Evolutionary conservation across 208 protist species (phyloP).

Genomic region (Trypanosoma avium): DNA sequence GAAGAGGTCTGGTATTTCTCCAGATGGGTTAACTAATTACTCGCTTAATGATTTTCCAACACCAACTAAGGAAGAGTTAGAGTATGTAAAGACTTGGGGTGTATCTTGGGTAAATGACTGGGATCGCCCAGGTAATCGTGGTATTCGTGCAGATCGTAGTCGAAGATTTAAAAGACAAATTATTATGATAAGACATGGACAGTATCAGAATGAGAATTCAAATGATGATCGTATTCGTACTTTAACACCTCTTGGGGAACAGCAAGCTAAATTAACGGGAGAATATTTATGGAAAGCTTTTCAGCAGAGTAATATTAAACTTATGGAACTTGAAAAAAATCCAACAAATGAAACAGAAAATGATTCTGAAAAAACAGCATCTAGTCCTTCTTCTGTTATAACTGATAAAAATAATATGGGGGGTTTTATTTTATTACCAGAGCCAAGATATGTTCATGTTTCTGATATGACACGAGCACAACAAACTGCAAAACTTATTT

Average conservation of each 20-base stretch:
- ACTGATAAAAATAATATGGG: conserved; percentile 12
- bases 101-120: conserved; percentile 66
- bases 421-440: conserved; percentile 32
- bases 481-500: conserved; percentile 56
- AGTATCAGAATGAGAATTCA: conserved; percentile 60
- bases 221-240: conserved; percentile 39
- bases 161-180: conserved; percentile 43
- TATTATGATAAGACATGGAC: conserved; percentile 82
- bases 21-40: conserved; percentile 35
- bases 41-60: conserved; percentile 20
- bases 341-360: neutral
- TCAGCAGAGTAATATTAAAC: neutral
- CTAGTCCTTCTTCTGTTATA: neutral
- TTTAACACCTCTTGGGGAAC: conserved; percentile 55
- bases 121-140: conserved; percentile 37
- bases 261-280: conserved; percentile 62
- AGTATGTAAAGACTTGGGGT: conserved; percentile 62
- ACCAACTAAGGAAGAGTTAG: conserved; percentile 34
- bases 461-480: conserved; percentile 66
- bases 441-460: conserved; percentile 43
- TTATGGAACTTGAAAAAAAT: neutral
- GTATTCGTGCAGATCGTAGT: conserved; percentile 15
- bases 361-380: neutral
- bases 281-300: conserved; percentile 50
- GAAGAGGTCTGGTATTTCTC: conserved; percentile 17